These are phyloP conservation scores for Lachancea quebecensis DNA, from an alignment of 805 yeast species.

Conservation along the genomic window DNA sequence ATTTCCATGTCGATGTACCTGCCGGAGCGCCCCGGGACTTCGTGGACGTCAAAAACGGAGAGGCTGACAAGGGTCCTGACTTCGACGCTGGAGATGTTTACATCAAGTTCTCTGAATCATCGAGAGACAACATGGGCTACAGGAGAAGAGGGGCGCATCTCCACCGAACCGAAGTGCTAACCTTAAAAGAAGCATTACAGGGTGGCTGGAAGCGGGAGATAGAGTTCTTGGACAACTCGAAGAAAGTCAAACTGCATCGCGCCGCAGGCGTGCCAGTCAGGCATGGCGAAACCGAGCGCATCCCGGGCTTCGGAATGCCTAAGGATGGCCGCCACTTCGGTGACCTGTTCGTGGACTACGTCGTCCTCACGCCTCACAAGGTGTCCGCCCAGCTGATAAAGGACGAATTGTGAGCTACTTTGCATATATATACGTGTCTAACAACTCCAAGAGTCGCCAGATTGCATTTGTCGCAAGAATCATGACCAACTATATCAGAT, in stretches of 20 bases:
- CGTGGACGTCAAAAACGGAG: conserved; percentile 56
- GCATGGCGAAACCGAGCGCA: conserved; percentile 64
- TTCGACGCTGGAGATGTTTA: conserved; percentile 73
- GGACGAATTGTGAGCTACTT: conserved; percentile 5
- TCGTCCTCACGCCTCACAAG: conserved; percentile 37
- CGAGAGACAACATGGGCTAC: conserved; percentile 61
- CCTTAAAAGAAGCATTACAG: conserved; percentile 58
- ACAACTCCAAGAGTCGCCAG: not conserved
- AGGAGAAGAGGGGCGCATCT: conserved; percentile 69
- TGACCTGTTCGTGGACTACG: conserved; percentile 45
- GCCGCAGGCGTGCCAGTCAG: conserved; percentile 43
- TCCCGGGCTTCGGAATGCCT: conserved; percentile 87
- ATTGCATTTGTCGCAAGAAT: conserved; percentile 25
- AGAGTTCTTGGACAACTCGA: conserved; percentile 56
- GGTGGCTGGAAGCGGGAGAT: conserved; percentile 81
- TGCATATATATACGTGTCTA: conserved; percentile 1
- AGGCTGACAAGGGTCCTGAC: conserved; percentile 82
- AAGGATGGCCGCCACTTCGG: conserved; percentile 41
- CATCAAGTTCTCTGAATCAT: conserved; percentile 52
- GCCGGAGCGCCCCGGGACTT: conserved; percentile 66
- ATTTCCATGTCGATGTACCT: conserved; percentile 52
- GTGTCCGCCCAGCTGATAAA: conserved; percentile 1
- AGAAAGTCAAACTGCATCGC: conserved; percentile 43
- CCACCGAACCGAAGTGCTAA: conserved; percentile 74
- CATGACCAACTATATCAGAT: conserved; percentile 34